Evolutionary conservation across 139 green algal species (phyloP).

Genomic region (Mychonastes homosphaera): DNA sequence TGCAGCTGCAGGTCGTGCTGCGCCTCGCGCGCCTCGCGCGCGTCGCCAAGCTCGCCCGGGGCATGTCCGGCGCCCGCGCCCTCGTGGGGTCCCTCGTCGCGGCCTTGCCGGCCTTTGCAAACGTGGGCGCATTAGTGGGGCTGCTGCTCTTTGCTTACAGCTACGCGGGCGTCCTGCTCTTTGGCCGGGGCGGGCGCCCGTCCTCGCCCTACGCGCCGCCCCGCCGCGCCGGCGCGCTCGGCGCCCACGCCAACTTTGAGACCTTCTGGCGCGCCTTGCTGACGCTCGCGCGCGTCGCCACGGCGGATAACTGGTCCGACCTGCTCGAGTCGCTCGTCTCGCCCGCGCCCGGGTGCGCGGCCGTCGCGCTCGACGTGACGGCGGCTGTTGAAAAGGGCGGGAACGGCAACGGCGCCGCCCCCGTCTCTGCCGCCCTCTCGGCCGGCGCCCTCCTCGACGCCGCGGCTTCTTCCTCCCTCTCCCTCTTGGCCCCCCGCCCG

Average conservation of each 20-base stretch:
- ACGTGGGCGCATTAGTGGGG: conserved; percentile 58
- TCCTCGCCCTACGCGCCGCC: not conserved
- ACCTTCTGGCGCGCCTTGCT: conserved; percentile 44
- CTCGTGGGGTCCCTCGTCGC: conserved; percentile 63
- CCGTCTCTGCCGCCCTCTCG: too few species aligned
- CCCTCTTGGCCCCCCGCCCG: too few species aligned
- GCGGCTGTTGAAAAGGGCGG: too few species aligned
- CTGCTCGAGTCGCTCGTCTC: too few species aligned
- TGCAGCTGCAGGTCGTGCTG: conserved; percentile 50
- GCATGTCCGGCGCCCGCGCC: conserved; percentile 26
- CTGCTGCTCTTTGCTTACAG: conserved; percentile 74
- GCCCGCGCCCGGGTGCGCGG: too few species aligned
- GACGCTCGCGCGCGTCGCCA: conserved; percentile 46
- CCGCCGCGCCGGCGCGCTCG: conserved; percentile 25
- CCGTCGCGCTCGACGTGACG: too few species aligned
- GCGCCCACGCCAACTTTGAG: conserved; percentile 58
- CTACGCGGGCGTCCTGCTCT: conserved; percentile 57
- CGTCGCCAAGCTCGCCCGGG: conserved; percentile 48
- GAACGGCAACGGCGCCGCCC: too few species aligned
- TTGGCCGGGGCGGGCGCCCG: not conserved
- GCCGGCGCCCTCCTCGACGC: not conserved
- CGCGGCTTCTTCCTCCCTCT: not conserved
- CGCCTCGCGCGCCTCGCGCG: conserved; percentile 45
- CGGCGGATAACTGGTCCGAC: conserved; percentile 61
- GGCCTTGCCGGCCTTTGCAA: conserved; percentile 63